phyloP scores from a whole-genome alignment of 768 basidiomycete species.

The Agrocybe praecox region DNA sequence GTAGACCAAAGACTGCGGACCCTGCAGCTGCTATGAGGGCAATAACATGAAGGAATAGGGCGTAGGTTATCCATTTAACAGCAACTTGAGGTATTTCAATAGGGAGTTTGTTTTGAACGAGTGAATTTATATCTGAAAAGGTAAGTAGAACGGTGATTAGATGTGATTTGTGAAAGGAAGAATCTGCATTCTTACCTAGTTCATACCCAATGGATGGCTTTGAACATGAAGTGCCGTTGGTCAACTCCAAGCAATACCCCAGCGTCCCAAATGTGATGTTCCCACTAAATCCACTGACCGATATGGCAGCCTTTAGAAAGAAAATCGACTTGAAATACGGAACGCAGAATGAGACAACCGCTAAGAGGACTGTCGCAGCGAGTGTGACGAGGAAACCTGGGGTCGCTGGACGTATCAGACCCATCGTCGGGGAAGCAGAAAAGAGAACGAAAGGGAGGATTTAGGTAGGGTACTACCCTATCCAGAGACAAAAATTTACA shows the following conservation, averaged over 20 bases:
- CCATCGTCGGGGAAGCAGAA: constrained; percentile 41
- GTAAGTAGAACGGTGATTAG: background rate
- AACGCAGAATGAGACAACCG: constrained; percentile 87
- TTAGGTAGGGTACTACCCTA: background rate
- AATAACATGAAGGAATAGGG: constrained; percentile 88
- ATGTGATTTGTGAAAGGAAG: background rate
- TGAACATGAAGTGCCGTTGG: constrained; percentile 68
- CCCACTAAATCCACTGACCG: constrained; percentile 49
- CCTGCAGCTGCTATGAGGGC: constrained; percentile 75
- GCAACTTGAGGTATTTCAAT: constrained; percentile 80
- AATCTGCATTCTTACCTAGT: constrained; percentile 59
- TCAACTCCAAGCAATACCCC: constrained; percentile 78
- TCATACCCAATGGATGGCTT: constrained; percentile 84
- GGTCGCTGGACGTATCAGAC: constrained; percentile 78
- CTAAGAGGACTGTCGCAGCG: constrained; percentile 76
- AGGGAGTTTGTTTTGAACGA: constrained; percentile 68
- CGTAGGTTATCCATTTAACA: constrained; percentile 96
- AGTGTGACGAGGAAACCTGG: constrained; percentile 88
- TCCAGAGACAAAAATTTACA: constrained; percentile 10
- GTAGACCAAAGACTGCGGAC: constrained; percentile 79
- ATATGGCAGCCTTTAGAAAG: constrained; percentile 80
- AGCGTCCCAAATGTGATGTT: constrained; percentile 84
- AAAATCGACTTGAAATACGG: constrained; percentile 88
- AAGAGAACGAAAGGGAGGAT: constrained; percentile 4
- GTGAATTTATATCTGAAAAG: constrained; percentile 71